Conservation (phyloP, 2,329 filamentous ascomycete genomes). For the Neoscytalidium dimidiatum region DNA sequence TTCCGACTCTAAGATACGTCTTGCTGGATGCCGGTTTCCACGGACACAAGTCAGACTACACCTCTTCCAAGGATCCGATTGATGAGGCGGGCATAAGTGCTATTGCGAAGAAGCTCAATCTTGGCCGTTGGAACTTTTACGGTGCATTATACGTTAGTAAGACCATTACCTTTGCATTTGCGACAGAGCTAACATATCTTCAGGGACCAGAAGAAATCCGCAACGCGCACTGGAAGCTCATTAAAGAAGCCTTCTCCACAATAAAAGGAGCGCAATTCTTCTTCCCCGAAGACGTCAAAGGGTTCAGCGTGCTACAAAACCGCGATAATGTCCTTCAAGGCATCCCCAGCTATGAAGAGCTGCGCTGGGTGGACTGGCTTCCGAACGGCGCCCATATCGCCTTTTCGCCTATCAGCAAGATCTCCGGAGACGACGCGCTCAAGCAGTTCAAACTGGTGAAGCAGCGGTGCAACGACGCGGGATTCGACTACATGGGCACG, state of each 20-base stretch:
- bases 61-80: constrained; percentile 33
- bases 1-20: constrained; percentile 44
- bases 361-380: constrained; percentile 42
- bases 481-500: constrained; percentile 29
- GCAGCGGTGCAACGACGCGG: constrained; percentile 25
- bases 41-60: constrained; percentile 37
- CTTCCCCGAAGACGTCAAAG: constrained; percentile 37
- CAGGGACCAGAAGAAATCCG: constrained; percentile 26
- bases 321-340: constrained; percentile 26
- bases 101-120: constrained; percentile 42
- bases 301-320: constrained; percentile 34
- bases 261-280: constrained; percentile 36
- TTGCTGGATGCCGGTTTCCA: constrained; percentile 44
- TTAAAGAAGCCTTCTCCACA: constrained; percentile 38
- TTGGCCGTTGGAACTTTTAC: constrained; percentile 53
- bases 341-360: constrained; percentile 37
- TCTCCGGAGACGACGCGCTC: constrained; percentile 45
- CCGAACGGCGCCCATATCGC: constrained; percentile 48
- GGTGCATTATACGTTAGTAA: constrained; percentile 36
- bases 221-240: constrained; percentile 33
- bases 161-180: too few species aligned
- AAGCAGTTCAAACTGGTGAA: constrained; percentile 37
- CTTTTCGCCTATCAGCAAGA: constrained; percentile 50
- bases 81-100: constrained; percentile 43
- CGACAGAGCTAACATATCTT: not conserved